Evolutionary conservation across 1,139 yeast species (phyloP).

Genomic region (Pichia sp.): DNA sequence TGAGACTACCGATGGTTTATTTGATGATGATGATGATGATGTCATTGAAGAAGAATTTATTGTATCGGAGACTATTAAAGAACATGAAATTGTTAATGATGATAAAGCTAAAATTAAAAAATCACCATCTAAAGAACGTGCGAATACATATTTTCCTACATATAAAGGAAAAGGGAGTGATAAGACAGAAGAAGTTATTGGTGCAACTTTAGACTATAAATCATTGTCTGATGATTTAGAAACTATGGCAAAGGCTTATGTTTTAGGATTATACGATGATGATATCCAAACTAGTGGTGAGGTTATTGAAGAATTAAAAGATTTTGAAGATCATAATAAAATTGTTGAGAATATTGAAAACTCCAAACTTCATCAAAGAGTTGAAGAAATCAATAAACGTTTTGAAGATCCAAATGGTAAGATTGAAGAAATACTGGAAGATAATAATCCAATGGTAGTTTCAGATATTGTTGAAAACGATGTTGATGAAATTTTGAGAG

Average conservation of each 20-base stretch:
- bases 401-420: constrained; percentile 44
- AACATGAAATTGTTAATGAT: no score
- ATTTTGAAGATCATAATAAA: constrained; percentile 48
- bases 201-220: constrained; percentile 36
- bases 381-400: constrained; percentile 47
- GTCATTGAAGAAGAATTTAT: constrained; percentile 10
- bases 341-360: constrained; percentile 36
- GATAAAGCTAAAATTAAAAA: no score
- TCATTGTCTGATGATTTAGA: constrained; percentile 42
- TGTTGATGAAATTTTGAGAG: constrained; percentile 14
- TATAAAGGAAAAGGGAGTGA: constrained; percentile 1
- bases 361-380: constrained; percentile 18
- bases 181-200: constrained; percentile 19
- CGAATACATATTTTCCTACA: constrained; percentile 10
- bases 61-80: not conserved
- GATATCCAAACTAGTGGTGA: constrained; percentile 54
- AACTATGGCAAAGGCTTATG: constrained; percentile 56
- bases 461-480: constrained; percentile 37
- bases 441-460: constrained; percentile 37
- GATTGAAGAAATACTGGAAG: constrained; percentile 33
- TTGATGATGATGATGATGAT: constrained; percentile 20
- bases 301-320: constrained; percentile 48
- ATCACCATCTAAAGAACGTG: no score
- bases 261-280: constrained; percentile 54
- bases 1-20: constrained; percentile 18